Evolutionary conservation across 2,329 filamentous ascomycete genomes (phyloP).

Genomic region (Claviceps cyperi): DNA sequence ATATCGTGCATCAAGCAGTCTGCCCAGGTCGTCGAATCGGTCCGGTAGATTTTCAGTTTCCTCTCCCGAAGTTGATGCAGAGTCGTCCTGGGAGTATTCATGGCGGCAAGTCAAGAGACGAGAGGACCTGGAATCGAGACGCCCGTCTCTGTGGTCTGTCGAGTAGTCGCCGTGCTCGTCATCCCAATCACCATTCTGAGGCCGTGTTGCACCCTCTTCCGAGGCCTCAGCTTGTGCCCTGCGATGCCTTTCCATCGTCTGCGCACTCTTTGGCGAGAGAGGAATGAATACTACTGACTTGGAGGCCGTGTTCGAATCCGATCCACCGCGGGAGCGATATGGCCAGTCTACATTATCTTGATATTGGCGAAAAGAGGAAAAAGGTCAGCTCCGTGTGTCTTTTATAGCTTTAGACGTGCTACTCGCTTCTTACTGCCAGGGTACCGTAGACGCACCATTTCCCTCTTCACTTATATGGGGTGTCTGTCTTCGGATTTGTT

Average conservation of each 20-base stretch:
- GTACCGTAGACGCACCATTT: constrained; percentile 25
- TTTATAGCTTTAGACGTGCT: background rate
- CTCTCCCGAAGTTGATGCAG: constrained; percentile 16
- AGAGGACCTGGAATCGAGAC: constrained; percentile 20
- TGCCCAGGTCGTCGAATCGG: constrained; percentile 31
- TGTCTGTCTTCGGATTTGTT: constrained; percentile 17
- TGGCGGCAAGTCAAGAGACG: constrained; percentile 14
- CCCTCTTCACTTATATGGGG: constrained; percentile 14
- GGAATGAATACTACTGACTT: constrained; percentile 34
- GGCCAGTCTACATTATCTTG: constrained; percentile 17
- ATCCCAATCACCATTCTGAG: constrained; percentile 7
- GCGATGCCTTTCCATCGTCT: constrained; percentile 28
- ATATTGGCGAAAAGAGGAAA: background rate
- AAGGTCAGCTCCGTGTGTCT: constrained; percentile 10
- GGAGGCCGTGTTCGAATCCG: constrained; percentile 5
- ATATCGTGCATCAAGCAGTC: constrained; percentile 20
- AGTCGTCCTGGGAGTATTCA: constrained; percentile 3
- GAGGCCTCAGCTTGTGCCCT: constrained; percentile 18
- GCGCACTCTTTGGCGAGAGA: constrained; percentile 33
- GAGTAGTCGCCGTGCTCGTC: constrained; percentile 7
- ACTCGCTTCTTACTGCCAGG: constrained; percentile 8
- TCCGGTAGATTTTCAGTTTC: constrained; percentile 31
- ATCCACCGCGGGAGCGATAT: background rate
- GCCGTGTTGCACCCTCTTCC: constrained; percentile 8
- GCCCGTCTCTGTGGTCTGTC: background rate